Evolutionary conservation across 225 moss, liverwort and hornwort genomes (phyloP).

Genomic region (Straminergon stramineum): DNA sequence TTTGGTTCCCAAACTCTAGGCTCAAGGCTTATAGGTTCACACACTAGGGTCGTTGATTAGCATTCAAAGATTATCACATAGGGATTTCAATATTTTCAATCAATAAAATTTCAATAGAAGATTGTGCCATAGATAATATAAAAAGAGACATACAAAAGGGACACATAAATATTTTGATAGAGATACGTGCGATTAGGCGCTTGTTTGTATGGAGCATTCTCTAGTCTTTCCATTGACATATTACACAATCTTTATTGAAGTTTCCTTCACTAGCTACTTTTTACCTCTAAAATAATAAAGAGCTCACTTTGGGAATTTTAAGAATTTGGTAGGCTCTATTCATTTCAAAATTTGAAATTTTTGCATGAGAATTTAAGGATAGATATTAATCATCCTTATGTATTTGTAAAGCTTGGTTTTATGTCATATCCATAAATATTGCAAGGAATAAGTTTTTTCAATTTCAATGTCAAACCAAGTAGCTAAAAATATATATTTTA

Average conservation of each 20-base stretch:
- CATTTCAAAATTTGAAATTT: background rate
- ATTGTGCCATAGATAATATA: background rate
- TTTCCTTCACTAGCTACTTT: background rate
- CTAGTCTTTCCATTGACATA: background rate
- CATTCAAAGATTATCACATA: background rate
- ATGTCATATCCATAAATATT: background rate
- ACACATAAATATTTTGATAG: too few species aligned
- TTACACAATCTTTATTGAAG: background rate
- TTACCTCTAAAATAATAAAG: too few species aligned
- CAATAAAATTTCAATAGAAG: too few species aligned
- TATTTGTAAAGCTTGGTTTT: background rate
- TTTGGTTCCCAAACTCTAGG: too few species aligned
- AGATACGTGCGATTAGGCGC: background rate
- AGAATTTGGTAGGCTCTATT: background rate
- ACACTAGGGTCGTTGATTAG: background rate
- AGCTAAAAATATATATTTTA: too few species aligned
- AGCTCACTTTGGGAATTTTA: too few species aligned
- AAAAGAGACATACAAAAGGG: too few species aligned
- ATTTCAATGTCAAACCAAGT: too few species aligned
- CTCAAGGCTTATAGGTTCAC: too few species aligned
- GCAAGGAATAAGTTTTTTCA: too few species aligned
- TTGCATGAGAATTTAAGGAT: background rate
- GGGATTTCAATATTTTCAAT: background rate
- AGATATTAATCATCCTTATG: background rate
- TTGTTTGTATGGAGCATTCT: background rate